phyloP scores from a whole-genome alignment of 495 filamentous ascomycete species.

The Thermothielavioides terrestris region DNA sequence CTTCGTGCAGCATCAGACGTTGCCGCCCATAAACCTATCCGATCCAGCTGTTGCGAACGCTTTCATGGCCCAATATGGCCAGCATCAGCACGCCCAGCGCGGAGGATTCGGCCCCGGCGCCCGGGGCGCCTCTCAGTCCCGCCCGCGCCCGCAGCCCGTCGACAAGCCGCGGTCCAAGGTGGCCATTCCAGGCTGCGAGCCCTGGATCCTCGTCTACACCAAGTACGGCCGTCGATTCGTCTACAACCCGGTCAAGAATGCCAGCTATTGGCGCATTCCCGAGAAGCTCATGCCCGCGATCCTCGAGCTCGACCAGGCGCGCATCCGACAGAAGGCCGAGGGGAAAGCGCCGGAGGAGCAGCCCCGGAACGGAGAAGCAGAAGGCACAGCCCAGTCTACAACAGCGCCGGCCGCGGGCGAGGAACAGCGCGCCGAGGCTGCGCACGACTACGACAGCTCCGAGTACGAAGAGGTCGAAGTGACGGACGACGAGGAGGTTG shows the following conservation, averaged over 20 bases:
- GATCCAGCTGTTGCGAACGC: conserved; percentile 38
- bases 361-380: not conserved
- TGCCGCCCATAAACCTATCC: conserved; percentile 38
- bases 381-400: conserved; percentile 2
- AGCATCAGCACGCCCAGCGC: conserved; percentile 20
- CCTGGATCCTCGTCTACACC: conserved; percentile 91
- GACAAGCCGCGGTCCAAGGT: conserved; percentile 80
- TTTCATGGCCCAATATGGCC: conserved; percentile 39
- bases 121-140: conserved; percentile 42
- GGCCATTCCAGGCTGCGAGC: conserved; percentile 66
- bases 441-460: conserved; percentile 35
- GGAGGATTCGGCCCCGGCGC: conserved; percentile 32
- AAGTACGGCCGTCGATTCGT: conserved; percentile 82
- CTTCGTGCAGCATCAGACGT: conserved; percentile 37
- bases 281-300: conserved; percentile 74
- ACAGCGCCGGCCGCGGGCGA: not conserved
- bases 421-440: not conserved
- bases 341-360: conserved; percentile 7
- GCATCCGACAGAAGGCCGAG: conserved; percentile 44
- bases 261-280: conserved; percentile 90
- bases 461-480: conserved; percentile 90
- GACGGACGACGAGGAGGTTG: conserved; percentile 54
- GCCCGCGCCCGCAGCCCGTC: conserved; percentile 52
- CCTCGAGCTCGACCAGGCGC: conserved; percentile 55
- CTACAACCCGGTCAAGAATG: conserved; percentile 70